These are phyloP conservation scores for Colletotrichum agaves DNA, from an alignment of 2,329 filamentous ascomycete genomes.

Conservation along the genomic window DNA sequence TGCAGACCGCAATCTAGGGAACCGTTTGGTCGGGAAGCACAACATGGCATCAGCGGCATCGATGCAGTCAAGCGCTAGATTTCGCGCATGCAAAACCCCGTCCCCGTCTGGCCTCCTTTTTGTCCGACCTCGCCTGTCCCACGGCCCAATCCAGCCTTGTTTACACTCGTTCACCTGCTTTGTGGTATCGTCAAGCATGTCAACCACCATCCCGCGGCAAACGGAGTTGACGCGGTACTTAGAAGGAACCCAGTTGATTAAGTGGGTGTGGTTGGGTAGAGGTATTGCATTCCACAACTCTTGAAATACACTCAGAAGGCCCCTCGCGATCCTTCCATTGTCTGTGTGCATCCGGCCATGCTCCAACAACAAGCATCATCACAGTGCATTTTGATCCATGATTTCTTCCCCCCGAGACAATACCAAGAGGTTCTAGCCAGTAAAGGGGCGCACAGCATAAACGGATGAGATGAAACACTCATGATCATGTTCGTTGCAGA, in stretches of 20 bases:
- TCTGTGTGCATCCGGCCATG: slow-evolving; percentile 10
- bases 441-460: slow-evolving; percentile 21
- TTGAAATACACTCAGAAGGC: not conserved
- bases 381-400: slow-evolving; percentile 17
- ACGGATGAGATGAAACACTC: slow-evolving; percentile 37
- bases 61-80: slow-evolving; percentile 43
- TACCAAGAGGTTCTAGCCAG: slow-evolving; percentile 18
- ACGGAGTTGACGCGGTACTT: slow-evolving; percentile 1
- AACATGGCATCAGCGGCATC: slow-evolving; percentile 39
- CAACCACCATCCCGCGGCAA: slow-evolving; percentile 11
- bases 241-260: not conserved
- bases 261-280: slow-evolving; percentile 11
- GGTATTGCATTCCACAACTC: slow-evolving; percentile 2
- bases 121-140: slow-evolving; percentile 26
- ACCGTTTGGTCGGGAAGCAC: slow-evolving; percentile 39
- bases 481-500: slow-evolving; percentile 38
- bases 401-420: slow-evolving; percentile 7
- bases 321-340: slow-evolving; percentile 17
- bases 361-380: not conserved
- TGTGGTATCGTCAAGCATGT: slow-evolving; percentile 11
- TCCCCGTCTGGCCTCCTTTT: slow-evolving; percentile 13
- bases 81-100: slow-evolving; percentile 39
- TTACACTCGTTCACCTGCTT: not conserved
- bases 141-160: slow-evolving; percentile 8
- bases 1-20: slow-evolving; percentile 36